These are phyloP conservation scores for Metarhizium robertsii DNA, from an alignment of 2,329 filamentous ascomycete genomes.

Conservation along the genomic window DNA sequence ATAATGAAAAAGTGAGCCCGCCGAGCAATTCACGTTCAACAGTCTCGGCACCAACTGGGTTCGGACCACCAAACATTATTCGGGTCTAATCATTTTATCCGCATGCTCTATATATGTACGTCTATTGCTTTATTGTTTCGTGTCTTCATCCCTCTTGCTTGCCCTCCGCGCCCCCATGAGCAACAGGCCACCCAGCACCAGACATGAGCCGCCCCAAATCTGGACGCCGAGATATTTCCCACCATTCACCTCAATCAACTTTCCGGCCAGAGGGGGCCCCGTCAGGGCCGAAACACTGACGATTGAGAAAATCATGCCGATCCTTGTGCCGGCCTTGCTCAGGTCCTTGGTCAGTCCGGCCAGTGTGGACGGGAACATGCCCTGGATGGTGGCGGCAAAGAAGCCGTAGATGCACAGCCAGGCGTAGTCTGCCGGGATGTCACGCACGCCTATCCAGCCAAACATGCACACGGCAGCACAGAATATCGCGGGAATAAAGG, in stretches of 20 bases:
- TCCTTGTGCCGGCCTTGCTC: slow-evolving; percentile 43
- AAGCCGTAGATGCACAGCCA: slow-evolving; percentile 58
- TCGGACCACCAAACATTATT: not conserved
- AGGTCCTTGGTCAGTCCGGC: slow-evolving; percentile 41
- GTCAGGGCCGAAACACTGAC: slow-evolving; percentile 44
- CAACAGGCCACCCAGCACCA: slow-evolving; percentile 34
- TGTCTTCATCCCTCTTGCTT: not conserved
- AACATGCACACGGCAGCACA: slow-evolving; percentile 35
- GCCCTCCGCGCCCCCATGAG: slow-evolving; percentile 24
- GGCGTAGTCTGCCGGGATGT: slow-evolving; percentile 32
- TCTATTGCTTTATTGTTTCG: not conserved
- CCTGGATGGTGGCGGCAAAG: slow-evolving; percentile 53
- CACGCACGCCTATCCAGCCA: slow-evolving; percentile 43
- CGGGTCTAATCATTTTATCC: not conserved
- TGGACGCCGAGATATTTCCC: slow-evolving; percentile 42
- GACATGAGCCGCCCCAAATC: slow-evolving; percentile 35
- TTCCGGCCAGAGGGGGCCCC: slow-evolving; percentile 45
- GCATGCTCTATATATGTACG: not conserved
- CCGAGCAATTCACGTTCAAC: too few species aligned
- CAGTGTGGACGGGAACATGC: slow-evolving; percentile 49
- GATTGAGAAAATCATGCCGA: slow-evolving; percentile 52
- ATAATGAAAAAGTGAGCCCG: too few species aligned
- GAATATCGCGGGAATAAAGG: slow-evolving; percentile 40
- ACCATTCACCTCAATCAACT: slow-evolving; percentile 32
- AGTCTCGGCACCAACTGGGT: not conserved